Evolutionary conservation across 163 green algal genomes (phyloP).

Genomic region (Chlorella variabilis): DNA sequence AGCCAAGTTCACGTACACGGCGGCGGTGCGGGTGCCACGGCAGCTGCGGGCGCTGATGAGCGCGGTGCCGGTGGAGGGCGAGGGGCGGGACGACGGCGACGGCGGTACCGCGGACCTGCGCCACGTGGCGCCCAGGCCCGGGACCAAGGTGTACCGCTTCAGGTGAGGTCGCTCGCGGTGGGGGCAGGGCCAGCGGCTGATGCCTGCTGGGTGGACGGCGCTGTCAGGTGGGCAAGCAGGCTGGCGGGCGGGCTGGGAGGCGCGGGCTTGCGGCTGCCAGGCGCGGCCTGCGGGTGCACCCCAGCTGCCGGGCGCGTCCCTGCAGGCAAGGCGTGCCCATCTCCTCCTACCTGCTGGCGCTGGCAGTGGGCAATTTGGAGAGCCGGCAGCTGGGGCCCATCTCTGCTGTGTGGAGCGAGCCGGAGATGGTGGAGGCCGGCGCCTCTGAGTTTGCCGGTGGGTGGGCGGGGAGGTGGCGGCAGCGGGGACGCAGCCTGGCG

Average conservation of each 20-base stretch:
- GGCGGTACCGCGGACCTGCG: too few relatives aligned
- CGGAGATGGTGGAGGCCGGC: constrained; percentile 78
- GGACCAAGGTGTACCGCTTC: constrained; percentile 25
- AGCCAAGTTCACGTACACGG: constrained; percentile 85
- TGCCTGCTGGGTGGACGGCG: too few relatives aligned
- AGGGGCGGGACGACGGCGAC: too few relatives aligned
- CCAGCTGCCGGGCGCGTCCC: too few relatives aligned
- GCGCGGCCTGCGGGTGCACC: too few relatives aligned
- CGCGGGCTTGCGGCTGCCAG: too few relatives aligned
- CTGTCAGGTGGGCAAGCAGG: too few relatives aligned
- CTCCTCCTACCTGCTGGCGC: constrained; percentile 88
- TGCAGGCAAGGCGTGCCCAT: constrained; percentile 79
- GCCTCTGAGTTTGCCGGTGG: constrained; percentile 85
- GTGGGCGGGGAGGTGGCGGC: too few relatives aligned
- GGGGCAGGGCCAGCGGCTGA: too few relatives aligned
- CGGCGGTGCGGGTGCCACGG: constrained; percentile 72
- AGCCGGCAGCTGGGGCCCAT: constrained; percentile 66
- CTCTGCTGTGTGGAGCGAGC: constrained; percentile 81
- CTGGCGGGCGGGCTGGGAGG: too few relatives aligned
- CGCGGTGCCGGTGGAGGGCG: constrained; percentile 61
- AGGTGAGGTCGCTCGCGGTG: too few relatives aligned
- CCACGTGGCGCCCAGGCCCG: background rate
- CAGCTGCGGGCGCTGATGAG: constrained; percentile 82
- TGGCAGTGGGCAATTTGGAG: constrained; percentile 86
- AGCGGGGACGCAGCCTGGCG: too few relatives aligned